Conservation (phyloP, 176 grass and related monocot species). For the Carex cristatella region DNA sequence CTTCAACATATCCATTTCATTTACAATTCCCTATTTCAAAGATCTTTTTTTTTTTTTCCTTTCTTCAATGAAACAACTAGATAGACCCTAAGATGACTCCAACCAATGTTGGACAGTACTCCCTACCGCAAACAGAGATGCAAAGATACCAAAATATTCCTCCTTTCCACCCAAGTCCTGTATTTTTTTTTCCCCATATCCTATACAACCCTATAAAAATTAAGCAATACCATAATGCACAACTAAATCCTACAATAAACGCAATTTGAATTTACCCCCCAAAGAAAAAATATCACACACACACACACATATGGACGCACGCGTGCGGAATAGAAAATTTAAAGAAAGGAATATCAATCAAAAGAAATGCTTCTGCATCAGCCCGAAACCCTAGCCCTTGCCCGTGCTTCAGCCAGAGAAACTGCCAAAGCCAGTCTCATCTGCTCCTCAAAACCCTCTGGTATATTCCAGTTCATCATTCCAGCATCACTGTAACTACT, state of each 20-base stretch:
- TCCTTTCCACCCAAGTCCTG: neutral
- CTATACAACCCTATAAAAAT: slow-evolving; percentile 7
- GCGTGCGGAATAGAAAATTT: slow-evolving; percentile 14
- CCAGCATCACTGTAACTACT: slow-evolving; percentile 37
- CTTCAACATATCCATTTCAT: slow-evolving; percentile 10
- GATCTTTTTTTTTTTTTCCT: neutral
- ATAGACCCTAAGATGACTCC: neutral
- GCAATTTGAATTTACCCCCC: neutral
- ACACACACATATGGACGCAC: neutral
- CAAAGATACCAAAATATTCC: neutral
- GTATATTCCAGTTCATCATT: slow-evolving; percentile 39
- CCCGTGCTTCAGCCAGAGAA: slow-evolving; percentile 61
- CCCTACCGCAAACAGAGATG: neutral
- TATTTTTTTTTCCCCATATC: neutral
- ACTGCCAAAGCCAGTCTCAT: slow-evolving; percentile 86
- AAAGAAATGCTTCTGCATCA: slow-evolving; percentile 22
- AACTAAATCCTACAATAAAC: neutral
- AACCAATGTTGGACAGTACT: neutral
- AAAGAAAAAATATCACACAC: too few relatives aligned
- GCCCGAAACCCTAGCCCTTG: slow-evolving; percentile 31
- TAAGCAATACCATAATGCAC: neutral
- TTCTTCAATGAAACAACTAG: neutral
- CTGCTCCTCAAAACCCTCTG: slow-evolving; percentile 88
- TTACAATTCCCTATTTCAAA: slow-evolving; percentile 1
- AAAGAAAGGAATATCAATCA: slow-evolving; percentile 3